phyloP scores from a whole-genome alignment of 306 rosid genomes.

The Quercus aquifolioides region DNA sequence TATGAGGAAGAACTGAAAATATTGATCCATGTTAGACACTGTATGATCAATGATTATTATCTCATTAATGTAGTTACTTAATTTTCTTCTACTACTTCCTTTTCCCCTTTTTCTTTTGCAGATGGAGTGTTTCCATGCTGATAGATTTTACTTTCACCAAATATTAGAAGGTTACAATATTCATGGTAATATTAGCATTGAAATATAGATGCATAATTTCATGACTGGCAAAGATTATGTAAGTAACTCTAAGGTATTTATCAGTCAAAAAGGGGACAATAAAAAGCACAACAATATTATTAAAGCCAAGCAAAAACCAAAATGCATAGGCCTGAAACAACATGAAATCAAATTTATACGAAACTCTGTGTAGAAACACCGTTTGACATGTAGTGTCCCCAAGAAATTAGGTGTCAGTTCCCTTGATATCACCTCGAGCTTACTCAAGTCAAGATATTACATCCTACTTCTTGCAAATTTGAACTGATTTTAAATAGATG shows the following conservation, averaged over 20 bases:
- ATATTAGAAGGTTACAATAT: neutral
- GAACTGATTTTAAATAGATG: neutral
- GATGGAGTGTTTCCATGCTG: neutral
- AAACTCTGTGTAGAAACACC: neutral
- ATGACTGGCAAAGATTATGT: neutral
- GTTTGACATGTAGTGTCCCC: neutral
- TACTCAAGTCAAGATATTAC: neutral
- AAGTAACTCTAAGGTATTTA: neutral
- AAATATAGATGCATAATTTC: neutral
- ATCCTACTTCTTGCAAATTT: neutral
- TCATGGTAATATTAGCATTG: neutral
- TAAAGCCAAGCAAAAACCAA: neutral
- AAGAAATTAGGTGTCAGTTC: neutral
- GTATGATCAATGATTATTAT: neutral
- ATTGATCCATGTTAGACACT: neutral
- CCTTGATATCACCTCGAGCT: neutral
- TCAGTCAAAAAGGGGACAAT: neutral
- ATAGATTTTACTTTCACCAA: neutral
- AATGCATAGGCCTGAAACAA: neutral
- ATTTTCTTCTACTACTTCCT: neutral
- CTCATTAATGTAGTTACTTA: neutral
- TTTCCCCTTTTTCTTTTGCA: neutral
- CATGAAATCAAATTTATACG: neutral
- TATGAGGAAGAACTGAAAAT: neutral
- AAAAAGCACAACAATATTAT: neutral